Base-by-base conservation (phyloP, 257 asterid genomes). In the Thymus mandschuricus region DNA sequence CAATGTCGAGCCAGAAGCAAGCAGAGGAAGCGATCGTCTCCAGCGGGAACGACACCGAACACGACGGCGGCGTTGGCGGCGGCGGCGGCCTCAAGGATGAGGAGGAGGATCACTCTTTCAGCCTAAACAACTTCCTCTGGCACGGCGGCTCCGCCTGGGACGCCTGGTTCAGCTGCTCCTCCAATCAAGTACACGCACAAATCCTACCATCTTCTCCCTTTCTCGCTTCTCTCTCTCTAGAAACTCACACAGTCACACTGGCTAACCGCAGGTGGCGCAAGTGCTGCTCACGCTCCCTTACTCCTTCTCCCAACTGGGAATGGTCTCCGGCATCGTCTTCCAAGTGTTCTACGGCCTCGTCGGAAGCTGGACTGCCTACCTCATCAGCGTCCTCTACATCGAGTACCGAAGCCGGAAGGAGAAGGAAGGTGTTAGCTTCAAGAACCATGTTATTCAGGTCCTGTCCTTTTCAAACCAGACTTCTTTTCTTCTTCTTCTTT, bases 151-250 rank as follows among this genome's bases (percentile, higher is more conserved):
- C 97, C 66, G 89, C 82, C 58, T 89, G 83, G 80, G 97, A 91
- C 68, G 97, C 97, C 66, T 91, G 97, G 97, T 91, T 91, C 83
- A 89, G 97, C 56, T 91, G 97, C 68, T 89, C 97, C 8, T 91
- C 97, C 31, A 91, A 91, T 74, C 97, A 91, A 82, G 97, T 21
- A 21, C 21, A 21, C 21, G 0, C 21, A 21, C 21, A 21, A 21
- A 21, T 21, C 21, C 21, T 21, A 21, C 21, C 21, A 21, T 21
- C 21, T 21, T 21, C 21, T 21, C 21, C 21, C 0, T 21, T 21
- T 0, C 21, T 21, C 21, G 21, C 21, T 0, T 21, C 21, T 21
- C 21, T 5, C 48, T 30, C 63, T 15, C 41, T 77, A 92, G 21
- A 21, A 21, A 21, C 21, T 21, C 21, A 21, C 21, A 21, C 21